Evolutionary conservation across 2,329 filamentous ascomycete genomes (phyloP).

Genomic region (Fusarium stilboides): DNA sequence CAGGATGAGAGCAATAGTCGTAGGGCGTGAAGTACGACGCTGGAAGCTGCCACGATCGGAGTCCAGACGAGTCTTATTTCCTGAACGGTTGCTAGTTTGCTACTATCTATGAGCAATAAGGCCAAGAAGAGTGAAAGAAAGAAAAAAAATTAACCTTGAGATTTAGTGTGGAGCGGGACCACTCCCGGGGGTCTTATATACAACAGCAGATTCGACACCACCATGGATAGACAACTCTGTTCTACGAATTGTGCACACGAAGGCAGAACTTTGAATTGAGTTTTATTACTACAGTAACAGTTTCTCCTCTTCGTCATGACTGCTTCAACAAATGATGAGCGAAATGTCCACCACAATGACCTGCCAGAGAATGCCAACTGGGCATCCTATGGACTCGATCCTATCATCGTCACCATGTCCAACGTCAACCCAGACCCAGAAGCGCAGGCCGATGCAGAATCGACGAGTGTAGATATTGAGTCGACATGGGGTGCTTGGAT

Average conservation of each 20-base stretch:
- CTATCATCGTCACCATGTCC: constrained; percentile 34
- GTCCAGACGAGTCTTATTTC: constrained; percentile 23
- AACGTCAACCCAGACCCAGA: constrained; percentile 37
- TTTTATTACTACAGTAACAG: neutral
- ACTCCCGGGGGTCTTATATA: constrained; percentile 23
- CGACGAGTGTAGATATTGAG: constrained; percentile 35
- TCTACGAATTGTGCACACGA: neutral
- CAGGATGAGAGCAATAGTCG: constrained; percentile 4
- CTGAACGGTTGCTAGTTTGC: neutral
- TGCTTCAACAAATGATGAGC: neutral
- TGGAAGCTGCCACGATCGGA: constrained; percentile 28
- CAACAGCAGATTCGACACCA: neutral
- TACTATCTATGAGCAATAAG: neutral
- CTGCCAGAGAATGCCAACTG: constrained; percentile 22
- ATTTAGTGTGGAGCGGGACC: constrained; percentile 20
- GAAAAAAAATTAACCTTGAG: neutral
- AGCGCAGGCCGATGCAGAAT: constrained; percentile 20
- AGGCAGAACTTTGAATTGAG: neutral
- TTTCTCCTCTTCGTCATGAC: constrained; percentile 8
- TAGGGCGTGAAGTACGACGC: constrained; percentile 25
- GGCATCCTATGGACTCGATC: constrained; percentile 38
- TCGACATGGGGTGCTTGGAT: constrained; percentile 42
- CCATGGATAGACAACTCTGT: neutral
- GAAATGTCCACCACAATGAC: neutral
- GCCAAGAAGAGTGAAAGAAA: neutral